Base-by-base conservation (phyloP, 257 asterid species). In the Eustoma russellianum region DNA sequence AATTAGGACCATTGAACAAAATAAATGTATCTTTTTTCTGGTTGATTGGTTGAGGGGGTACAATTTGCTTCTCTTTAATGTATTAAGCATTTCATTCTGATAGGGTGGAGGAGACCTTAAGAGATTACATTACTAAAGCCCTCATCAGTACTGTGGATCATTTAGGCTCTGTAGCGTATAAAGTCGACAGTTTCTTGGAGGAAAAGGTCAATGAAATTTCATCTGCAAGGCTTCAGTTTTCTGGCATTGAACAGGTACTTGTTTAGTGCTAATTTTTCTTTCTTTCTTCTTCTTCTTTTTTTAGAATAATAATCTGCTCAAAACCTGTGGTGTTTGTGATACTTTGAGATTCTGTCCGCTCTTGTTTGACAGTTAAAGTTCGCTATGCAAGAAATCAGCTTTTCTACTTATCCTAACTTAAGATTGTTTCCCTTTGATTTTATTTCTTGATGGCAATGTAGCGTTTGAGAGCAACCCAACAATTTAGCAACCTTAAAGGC, bases 61-160 rank as follows among this genome's bases (percentile, higher is more conserved):
- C 48, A 9, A 18, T 19, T 33, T 19, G 10, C 15, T 24, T 0
- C 13, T 60, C 52, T 19, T 19, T 19, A 19, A 19, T 19, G 28
- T 43, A 5, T 51, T 51, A 41, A 33, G 30, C 43, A 7, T 14
- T 56, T 15, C 13, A 47, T 52, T 5, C 66, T 57, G 48, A 43
- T 59, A 86, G 95, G 52, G 78, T 83, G 65, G 72, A 83, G 40
- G 88, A 86, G 41, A 64, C 82, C 1, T 69, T 81, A 24, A 86
- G 71, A 71, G 85, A 83, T 52, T 86, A 83, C 41, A 82, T 71
- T 46, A 74, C 69, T 11, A 74, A 70, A 48, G 95, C 95, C 60
- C 64, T 86, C n/a, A 75, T 83, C 41, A 80, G 70, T 56, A 83
- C 94, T 7, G 95, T 86, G 72, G 95, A 86, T 61, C 95, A 86